These are phyloP conservation scores for Candida berthetii DNA, from an alignment of 805 yeast species.

Conservation along the genomic window DNA sequence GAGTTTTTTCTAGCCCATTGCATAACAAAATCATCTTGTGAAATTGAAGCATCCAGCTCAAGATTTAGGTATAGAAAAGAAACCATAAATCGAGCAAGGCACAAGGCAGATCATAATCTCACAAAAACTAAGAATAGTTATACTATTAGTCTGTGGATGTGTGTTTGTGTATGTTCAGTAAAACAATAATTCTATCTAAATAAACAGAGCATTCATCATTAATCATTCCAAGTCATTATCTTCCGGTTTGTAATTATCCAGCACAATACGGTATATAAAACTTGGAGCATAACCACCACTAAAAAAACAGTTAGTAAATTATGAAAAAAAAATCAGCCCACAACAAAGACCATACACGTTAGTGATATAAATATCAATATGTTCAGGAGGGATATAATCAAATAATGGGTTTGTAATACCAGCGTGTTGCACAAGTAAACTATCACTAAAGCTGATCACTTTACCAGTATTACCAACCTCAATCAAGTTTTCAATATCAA, in stretches of 20 bases:
- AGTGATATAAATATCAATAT: conserved; percentile 89
- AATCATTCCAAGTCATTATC: conserved; percentile 57
- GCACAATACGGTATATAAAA: conserved; percentile 89
- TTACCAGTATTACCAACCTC: conserved; percentile 96
- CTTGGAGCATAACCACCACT: conserved; percentile 96
- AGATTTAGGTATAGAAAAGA: conserved; percentile 29
- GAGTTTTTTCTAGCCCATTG: conserved; percentile 41
- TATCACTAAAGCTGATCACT: conserved; percentile 71
- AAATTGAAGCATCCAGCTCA: conserved; percentile 53
- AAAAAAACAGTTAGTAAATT: conserved; percentile 17
- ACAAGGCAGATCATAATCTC: conserved; percentile 34
- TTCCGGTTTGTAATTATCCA: conserved; percentile 86
- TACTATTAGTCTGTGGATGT: not conserved
- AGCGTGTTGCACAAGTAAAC: conserved; percentile 61
- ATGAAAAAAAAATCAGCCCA: conserved; percentile 2
- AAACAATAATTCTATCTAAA: no score
- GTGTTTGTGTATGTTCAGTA: not conserved
- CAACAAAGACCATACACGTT: conserved; percentile 43
- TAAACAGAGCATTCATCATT: no score
- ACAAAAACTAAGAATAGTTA: not conserved
- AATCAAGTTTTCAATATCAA: conserved; percentile 70
- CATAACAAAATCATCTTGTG: conserved; percentile 7
- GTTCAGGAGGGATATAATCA: conserved; percentile 91
- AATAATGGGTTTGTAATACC: conserved; percentile 83
- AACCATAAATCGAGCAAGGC: conserved; percentile 53